phyloP scores from a whole-genome alignment of 495 filamentous ascomycete species.

The Talaromyces stipitatus region DNA sequence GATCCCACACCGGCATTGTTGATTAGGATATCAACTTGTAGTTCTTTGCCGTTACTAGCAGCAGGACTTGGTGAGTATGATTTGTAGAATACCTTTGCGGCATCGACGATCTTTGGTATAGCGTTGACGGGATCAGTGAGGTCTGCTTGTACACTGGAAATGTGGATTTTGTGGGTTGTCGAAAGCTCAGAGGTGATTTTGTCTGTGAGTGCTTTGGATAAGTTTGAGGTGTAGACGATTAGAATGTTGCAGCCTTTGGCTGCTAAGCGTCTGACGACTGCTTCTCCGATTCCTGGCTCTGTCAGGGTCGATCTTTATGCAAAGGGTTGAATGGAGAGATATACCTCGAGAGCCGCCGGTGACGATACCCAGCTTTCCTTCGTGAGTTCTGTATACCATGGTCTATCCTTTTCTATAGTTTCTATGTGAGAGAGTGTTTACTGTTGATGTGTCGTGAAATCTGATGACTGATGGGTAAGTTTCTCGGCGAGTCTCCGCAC shows the following conservation, averaged over 20 bases:
- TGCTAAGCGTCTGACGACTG: conserved; percentile 5
- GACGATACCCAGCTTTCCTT: conserved; percentile 6
- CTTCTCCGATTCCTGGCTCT: conserved; percentile 4
- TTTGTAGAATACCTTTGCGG: conserved; percentile 1
- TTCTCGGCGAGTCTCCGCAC: background rate
- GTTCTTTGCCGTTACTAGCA: background rate
- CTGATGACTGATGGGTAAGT: background rate
- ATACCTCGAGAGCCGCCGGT: conserved; percentile 9
- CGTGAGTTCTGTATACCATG: conserved; percentile 4
- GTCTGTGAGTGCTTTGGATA: background rate
- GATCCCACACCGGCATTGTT: conserved; percentile 67
- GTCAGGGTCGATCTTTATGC: background rate
- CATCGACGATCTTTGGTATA: conserved; percentile 2
- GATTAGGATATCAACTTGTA: conserved; percentile 64
- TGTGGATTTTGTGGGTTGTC: background rate
- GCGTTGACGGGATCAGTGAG: background rate
- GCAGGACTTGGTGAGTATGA: background rate
- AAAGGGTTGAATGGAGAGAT: background rate
- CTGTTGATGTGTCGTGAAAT: background rate
- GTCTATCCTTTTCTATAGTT: background rate
- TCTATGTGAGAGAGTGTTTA: background rate
- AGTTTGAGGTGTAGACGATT: conserved; percentile 6
- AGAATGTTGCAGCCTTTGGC: conserved; percentile 8
- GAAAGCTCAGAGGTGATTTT: conserved; percentile 2
- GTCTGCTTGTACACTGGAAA: conserved; percentile 6